Conservation (phyloP, 179 eudicot genomes). For the Amaranthus tricolor region DNA sequence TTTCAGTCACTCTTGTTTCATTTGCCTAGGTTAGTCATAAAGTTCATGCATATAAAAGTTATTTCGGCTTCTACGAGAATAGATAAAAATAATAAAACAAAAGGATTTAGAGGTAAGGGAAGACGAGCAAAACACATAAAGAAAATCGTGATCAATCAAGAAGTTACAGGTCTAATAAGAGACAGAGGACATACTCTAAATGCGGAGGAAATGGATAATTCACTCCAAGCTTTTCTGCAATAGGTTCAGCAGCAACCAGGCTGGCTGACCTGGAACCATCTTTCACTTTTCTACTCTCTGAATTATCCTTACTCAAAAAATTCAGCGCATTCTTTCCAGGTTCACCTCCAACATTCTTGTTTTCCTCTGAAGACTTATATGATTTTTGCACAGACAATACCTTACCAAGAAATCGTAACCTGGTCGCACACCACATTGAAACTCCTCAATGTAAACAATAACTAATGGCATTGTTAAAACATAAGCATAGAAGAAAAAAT, state of each 20-base stretch:
- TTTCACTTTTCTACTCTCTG: slow-evolving; percentile 24
- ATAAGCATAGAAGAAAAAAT: background rate
- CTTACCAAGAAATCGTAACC: slow-evolving; percentile 84
- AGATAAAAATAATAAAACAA: too few relatives aligned
- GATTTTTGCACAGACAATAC: slow-evolving; percentile 82
- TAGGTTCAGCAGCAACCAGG: slow-evolving; percentile 47
- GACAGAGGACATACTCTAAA: slow-evolving; percentile 55
- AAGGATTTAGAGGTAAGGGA: background rate
- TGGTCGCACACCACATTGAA: slow-evolving; percentile 20
- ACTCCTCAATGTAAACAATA: background rate
- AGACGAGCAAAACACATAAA: background rate
- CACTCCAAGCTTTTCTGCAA: slow-evolving; percentile 85
- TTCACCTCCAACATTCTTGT: slow-evolving; percentile 36
- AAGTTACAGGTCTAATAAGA: background rate
- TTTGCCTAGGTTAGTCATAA: background rate
- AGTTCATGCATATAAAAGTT: background rate
- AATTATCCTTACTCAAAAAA: slow-evolving; percentile 30
- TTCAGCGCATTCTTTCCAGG: slow-evolving; percentile 24
- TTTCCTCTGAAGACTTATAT: slow-evolving; percentile 39
- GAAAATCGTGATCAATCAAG: background rate
- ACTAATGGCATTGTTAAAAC: background rate
- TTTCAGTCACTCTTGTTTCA: background rate
- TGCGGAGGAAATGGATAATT: slow-evolving; percentile 88
- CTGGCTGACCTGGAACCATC: slow-evolving; percentile 36
- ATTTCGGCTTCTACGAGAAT: background rate